Evolutionary conservation across 768 basidiomycete genomes (phyloP), one percentile per base, ranked within the genome.

Genomic region (Goffeauzyma gilvescens): DNA sequence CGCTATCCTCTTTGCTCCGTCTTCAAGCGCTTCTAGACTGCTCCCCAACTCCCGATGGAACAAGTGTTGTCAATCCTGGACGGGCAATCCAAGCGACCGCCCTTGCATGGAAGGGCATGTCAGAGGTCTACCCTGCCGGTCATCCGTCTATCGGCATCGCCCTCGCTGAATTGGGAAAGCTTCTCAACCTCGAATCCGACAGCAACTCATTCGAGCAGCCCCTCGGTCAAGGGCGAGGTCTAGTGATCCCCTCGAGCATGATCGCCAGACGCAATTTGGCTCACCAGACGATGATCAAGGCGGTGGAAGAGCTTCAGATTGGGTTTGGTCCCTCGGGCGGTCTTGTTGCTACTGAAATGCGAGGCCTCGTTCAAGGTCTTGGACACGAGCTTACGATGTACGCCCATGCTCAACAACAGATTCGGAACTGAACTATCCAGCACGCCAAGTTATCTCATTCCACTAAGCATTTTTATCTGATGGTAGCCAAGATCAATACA

Each of bases 121-220:
- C 63, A 4, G 60, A 56, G 10, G 56, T 81, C 2, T 69, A 84
- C 14, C 61, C 66, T 0, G 59, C 66, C 8, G 80, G 79, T 1
- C 86, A 90, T 58, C 85, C 87, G 0, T 71, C 79, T 1, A 71
- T 81, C 1, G 82, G 74, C 0, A 66, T 89, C 18, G 75, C 79
- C 4, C 65, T 78, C 6, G 75, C 78, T 2, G 85, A 89, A 58
- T 67, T 83, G 5, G 84, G 81, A 0, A 87, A 85, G 64, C 65
- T 86, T 6, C 68, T 87, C 5, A 73, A 74, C 0, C 78, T 85
- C 0, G 81, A 85, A 52, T 49, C 52, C 14, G 55, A 25, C 17
- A 50, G 42, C 15, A 45, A 22, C 31, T n/a, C n/a, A n/a, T n/a
- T n/a, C n/a, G n/a, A n/a, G n/a, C n/a, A n/a, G n/a, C n/a, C n/a